Percentiles rank a stretch among this genome's conserved stretches.
phyloP scores from a whole-genome alignment of 2,329 filamentous ascomycete species.

The Ceratocystis ficicola region DNA sequence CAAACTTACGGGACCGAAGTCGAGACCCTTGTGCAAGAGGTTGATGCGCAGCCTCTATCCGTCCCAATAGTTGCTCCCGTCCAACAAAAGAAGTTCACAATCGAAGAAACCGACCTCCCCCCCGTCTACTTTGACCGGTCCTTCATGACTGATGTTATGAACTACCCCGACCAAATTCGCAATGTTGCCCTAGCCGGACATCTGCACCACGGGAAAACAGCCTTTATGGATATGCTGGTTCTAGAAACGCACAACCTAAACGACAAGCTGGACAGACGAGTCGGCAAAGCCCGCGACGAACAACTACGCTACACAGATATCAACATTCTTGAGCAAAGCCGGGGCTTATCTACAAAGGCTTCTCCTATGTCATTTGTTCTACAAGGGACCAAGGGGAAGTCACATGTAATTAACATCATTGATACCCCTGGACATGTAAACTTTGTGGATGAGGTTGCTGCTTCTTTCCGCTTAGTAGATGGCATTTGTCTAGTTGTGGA shows the following conservation, averaged over 20 bases:
- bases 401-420: conserved; percentile 84
- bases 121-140: conserved; percentile 75
- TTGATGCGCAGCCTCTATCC: conserved; percentile 84
- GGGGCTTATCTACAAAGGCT: conserved; percentile 83
- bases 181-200: conserved; percentile 89
- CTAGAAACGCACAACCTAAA: conserved; percentile 84
- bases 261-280: conserved; percentile 65
- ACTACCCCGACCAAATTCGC: conserved; percentile 84
- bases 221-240: conserved; percentile 96
- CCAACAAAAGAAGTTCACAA: conserved; percentile 88
- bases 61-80: conserved; percentile 90
- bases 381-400: conserved; percentile 81
- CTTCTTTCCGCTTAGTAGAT: conserved; percentile 74
- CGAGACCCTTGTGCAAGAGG: conserved; percentile 90
- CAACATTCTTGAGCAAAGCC: conserved; percentile 75
- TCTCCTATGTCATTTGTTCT: conserved; percentile 90
- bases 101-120: conserved; percentile 84
- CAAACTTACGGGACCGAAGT: conserved; percentile 92
- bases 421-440: conserved; percentile 97
- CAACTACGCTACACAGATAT: conserved; percentile 92
- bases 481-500: conserved; percentile 90
- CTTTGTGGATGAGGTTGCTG: conserved; percentile 93
- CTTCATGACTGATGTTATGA: conserved; percentile 94
- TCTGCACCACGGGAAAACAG: conserved; percentile 93
- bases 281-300: conserved; percentile 71